Base-by-base conservation (phyloP, 1,139 yeast genomes). In the Arxiozyma heterogenica region DNA sequence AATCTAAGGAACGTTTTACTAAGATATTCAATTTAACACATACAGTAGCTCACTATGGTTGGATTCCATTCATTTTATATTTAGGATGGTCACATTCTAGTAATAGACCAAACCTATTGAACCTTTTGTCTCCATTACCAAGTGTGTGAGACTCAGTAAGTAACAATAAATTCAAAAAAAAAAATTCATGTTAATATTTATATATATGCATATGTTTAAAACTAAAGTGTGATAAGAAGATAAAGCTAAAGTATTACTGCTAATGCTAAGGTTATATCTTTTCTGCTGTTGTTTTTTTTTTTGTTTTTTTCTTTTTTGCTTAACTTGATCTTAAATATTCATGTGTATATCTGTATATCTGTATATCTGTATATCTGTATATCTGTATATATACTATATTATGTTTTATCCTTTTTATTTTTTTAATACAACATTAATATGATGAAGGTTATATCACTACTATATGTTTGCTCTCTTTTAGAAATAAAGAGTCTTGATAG, bases 51-150 rank as follows among this genome's bases (percentile, higher is more conserved):
- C 98, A 93, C 75, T 93, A 90, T 73, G 97, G 98, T 47, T 93
- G 95, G 87, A 85, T 93, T 65, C 98, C 98, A 57, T 86, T 93
- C 68, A 85, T 93, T 61, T 77, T 93, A 67, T 93, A 93, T 76
- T 77, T 93, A 67, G 98, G 96, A 47, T 91, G 96, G 96, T 77
- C 87, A 58, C 83, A 87, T 63, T 82, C 94, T 59, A 79, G 89
- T 56, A 86, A 85, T 72, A 87, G 85, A 73, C 98, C 98, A 60
- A 83, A 84, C 61, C 75, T 90, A 67, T 78, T 91, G 73, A 70
- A 69, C 49, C 59, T 74, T 52, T 65, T 74, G 53, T 73, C 77
- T 18, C 77, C 77, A 55, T 64, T 87, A 67, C 95, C 95, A 71
- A 81, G 89, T 63, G 86, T 84, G 8, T 34, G 15, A 34, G 39